These are phyloP conservation scores for Monosporascus sp. DNA, from an alignment of 2,329 filamentous ascomycete genomes.

Conservation along the genomic window DNA sequence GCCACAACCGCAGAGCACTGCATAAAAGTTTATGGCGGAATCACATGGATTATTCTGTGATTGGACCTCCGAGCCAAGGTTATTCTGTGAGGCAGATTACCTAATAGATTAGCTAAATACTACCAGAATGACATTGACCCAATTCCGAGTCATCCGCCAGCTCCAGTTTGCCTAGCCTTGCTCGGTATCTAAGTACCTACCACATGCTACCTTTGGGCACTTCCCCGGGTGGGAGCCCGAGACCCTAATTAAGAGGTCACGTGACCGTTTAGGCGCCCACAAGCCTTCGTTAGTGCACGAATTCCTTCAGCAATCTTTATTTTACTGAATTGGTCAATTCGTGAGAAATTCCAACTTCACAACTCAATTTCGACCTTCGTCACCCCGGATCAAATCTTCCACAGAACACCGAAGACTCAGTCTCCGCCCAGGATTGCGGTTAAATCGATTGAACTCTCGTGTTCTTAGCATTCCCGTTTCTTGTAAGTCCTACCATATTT, in stretches of 20 bases:
- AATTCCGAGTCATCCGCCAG: too few relatives aligned
- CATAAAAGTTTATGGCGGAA: too few relatives aligned
- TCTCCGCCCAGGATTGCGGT: constrained; percentile 95
- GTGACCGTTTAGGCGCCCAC: constrained; percentile 8
- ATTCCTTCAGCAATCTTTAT: constrained; percentile 22
- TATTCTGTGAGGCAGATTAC: too few relatives aligned
- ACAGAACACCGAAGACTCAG: constrained; percentile 93
- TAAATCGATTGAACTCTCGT: constrained; percentile 99
- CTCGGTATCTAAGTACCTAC: not conserved
- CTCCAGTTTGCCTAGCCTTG: too few relatives aligned
- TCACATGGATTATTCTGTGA: too few relatives aligned
- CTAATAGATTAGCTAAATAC: too few relatives aligned
- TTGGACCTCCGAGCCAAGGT: too few relatives aligned
- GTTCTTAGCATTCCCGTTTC: constrained; percentile 48
- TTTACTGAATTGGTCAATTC: constrained; percentile 12
- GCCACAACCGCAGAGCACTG: too few relatives aligned
- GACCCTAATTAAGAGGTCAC: not conserved
- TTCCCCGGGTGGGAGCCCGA: not conserved
- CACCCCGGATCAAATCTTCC: constrained; percentile 8
- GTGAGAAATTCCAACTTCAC: constrained; percentile 27
- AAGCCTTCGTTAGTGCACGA: constrained; percentile 3
- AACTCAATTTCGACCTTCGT: constrained; percentile 10
- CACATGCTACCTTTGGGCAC: not conserved
- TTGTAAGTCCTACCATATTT: constrained; percentile 27
- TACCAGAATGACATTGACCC: too few relatives aligned